Evolutionary conservation across 1,139 yeast species (phyloP), one percentile per base, ranked within the genome.

Genomic region (Eremothecium coryli): DNA sequence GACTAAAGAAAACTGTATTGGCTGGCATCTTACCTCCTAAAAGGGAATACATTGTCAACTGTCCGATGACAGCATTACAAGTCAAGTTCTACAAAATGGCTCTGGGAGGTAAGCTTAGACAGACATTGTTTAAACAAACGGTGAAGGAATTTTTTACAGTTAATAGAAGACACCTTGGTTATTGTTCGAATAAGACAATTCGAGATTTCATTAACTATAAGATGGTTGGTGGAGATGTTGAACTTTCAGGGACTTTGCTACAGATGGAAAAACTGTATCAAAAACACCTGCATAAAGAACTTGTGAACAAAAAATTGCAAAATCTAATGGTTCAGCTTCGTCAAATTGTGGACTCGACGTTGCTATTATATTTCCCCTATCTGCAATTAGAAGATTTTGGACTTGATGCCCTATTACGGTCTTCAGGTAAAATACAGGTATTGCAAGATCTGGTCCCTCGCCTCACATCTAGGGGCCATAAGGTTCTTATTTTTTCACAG

Each of bases 291-390:
- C 49, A 52, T 14, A 52, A 52, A 25, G 66, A 63, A 37, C 51
- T 65, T 9, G 47, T 55, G 15, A 50, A 54, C 29, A 74, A 73
- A 44, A 64, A 64, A 33, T 62, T 84, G 32, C 77, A 72, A 42
- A 84, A 82, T 49, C 50, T 74, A 48, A 65, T 82, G 58, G 82
- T 88, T 82, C 96, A 86, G 54, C 64, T 86, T 35, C 66, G 98
- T 33, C 75, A 78, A 42, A 73, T 82, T 5, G 86, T 95, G 48
- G 80, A 85, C 48, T 79, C 95, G 0, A 95, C 96, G 0, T 81
- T 80, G 51, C 59, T 82, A 31, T 84, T 80, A 50, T 84, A 77
- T 58, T 82, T 78, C 44, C 97, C 96, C 0, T 84, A 82, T 68
- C 61, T 68, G 11, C 59, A 61, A 8, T 50, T 55, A 1, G 58